Evolutionary conservation across 108 stramenopile genomes (phyloP), one percentile per base, ranked within the genome.

Genomic region (Pseudonitzschia pungens): DNA sequence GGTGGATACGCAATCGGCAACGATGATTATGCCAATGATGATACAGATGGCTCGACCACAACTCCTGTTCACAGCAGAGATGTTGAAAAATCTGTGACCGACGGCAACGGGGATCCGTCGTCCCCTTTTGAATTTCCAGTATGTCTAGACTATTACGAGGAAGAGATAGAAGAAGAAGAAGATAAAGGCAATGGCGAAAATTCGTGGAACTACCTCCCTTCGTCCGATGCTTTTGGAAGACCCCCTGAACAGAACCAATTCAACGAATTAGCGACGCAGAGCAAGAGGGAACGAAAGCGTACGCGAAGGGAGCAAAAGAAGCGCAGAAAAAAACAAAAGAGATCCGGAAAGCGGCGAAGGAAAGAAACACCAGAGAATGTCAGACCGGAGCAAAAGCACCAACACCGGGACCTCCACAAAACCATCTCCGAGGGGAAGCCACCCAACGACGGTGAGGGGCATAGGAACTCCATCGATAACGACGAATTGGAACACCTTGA

Each of bases 281-380:
- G 45, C 22, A 77, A 53, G 57, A 65, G 22, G 58, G 40, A 55
- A 22, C 66, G 33, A 27, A 52, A 20, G 12, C 76, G 73, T 51
- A 51, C 29, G 29, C 60, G 76, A 22, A 57, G 40, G 36, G 65
- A 24, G 73, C 56, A 40, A 29, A 65, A 71, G 51, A 41, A 20
- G 76, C 68, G 57, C 64, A 74, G 71, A 74, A 74, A 63, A 58
- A 74, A 56, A 50, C 21, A 66, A 56, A 52, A 40, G 65, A 42
- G 26, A 36, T 7, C 76, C 69, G 64, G 36, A 45, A 42, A 69
- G 76, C 15, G 65, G 36, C 29, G 69, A 21, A 78, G 50, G 28
- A 41, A 63, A 74, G 62, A 26, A 21, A 73, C 65, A 67, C 68
- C 72, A 65, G 78, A 73, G 56, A 58, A 66, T 27, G 75, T 68